These are phyloP conservation scores for Talaromyces nanjingensis DNA, from an alignment of 495 filamentous ascomycete species.

Conservation along the genomic window DNA sequence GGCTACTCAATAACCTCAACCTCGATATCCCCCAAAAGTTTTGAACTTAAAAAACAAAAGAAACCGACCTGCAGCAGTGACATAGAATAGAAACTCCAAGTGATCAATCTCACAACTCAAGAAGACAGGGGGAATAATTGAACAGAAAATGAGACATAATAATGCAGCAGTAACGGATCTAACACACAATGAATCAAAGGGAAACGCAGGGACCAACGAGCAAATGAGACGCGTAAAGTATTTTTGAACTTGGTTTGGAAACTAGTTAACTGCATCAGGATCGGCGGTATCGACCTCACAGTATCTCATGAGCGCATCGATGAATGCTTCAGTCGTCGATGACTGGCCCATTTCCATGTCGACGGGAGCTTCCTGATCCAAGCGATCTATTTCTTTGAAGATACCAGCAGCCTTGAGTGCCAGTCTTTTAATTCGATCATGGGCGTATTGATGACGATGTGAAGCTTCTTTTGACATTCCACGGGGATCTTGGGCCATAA, in stretches of 20 bases:
- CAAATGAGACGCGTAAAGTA: neutral
- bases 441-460: conserved; percentile 63
- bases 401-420: conserved; percentile 68
- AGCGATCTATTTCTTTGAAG: conserved; percentile 80
- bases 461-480: conserved; percentile 11
- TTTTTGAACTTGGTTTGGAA: neutral
- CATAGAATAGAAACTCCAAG: neutral
- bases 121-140: neutral
- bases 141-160: neutral
- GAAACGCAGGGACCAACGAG: neutral
- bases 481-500: neutral
- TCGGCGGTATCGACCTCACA: conserved; percentile 9
- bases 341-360: conserved; percentile 55
- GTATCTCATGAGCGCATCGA: conserved; percentile 66
- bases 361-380: conserved; percentile 74
- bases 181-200: neutral
- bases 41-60: neutral
- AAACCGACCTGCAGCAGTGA: neutral
- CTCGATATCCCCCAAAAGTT: neutral
- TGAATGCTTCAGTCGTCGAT: conserved; percentile 74
- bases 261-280: neutral
- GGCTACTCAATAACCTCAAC: neutral
- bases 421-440: conserved; percentile 72
- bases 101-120: neutral
- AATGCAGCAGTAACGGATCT: neutral